Evolutionary conservation across 2,329 filamentous ascomycete species (phyloP), one percentile per base, ranked within the genome.

Genomic region (Pestalotiopsis fici): DNA sequence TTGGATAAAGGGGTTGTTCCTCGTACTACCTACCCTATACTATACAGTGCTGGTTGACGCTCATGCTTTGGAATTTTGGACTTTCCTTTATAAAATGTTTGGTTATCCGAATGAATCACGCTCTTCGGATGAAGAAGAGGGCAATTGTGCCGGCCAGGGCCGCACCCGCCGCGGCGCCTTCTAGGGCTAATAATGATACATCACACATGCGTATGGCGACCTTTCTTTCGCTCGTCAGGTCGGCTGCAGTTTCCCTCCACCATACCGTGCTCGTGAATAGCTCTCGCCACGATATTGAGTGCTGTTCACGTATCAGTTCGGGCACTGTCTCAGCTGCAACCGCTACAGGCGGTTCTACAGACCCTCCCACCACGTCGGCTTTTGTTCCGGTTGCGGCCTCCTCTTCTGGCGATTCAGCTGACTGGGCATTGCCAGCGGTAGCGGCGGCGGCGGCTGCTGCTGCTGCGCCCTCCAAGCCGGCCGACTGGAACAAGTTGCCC

Each of bases 141-240:
- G 84, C 83, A 64, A 91, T 72, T 50, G 87, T 78, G 43, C 85
- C 86, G 64, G 86, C 86, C 18, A 92, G 71, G 0, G 85, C 83
- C 12, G 89, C 91, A n/a, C 92, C 92, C 0, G 88, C 86, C 31
- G 88, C 84, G 7, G 87, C 89, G 65, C 91, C 87, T 78, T 94
- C 88, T 43, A 93, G 79, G 61, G 87, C 90, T 71, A 93, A 81
- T n/a, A 91, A 79, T 2, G 92, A 93, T 37, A 91, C 81, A 73
- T 95, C 92, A 64, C 88, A 86, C 83, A 93, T 92, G 56, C 87
- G 87, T 69, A 93, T 74, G 61, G 86, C 82, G 73, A 94, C 82
- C 69, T 80, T 81, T 71, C 89, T 84, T 66, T 93, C 89, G 78
- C 91, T 93, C 79, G 86, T 88, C 18, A 93, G 78, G 70, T 93